These are phyloP conservation scores for Phoma sp. DNA, from an alignment of 2,329 filamentous ascomycete genomes.

Conservation along the genomic window DNA sequence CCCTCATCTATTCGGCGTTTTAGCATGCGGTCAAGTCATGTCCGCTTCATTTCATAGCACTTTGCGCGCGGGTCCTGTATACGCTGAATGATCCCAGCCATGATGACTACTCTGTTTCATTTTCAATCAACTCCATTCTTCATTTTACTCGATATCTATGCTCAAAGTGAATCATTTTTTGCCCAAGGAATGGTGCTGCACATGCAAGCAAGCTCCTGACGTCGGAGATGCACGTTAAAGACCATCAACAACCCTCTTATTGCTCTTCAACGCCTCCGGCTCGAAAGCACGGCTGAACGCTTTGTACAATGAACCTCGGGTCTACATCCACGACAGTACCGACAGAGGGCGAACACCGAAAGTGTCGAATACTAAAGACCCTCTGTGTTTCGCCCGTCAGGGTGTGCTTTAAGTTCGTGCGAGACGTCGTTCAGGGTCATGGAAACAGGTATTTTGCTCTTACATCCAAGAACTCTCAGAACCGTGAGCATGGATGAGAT, in stretches of 20 bases:
- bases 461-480: too few species aligned
- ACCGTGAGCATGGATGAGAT: not conserved
- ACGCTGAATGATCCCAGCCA: not conserved
- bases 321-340: not conserved
- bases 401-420: too few species aligned
- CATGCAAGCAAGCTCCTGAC: too few species aligned
- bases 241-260: too few species aligned
- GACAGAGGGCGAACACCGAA: not conserved
- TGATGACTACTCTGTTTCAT: not conserved
- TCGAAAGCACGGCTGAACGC: not conserved
- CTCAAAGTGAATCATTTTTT: too few species aligned
- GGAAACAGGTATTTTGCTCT: too few species aligned
- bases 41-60: not conserved
- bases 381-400: too few species aligned
- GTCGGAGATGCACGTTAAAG: not conserved
- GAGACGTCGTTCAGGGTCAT: too few species aligned
- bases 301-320: too few species aligned
- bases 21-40: slow-evolving; percentile 11
- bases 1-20: slow-evolving; percentile 19
- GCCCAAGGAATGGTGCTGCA: too few species aligned
- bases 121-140: not conserved
- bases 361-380: too few species aligned
- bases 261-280: not conserved
- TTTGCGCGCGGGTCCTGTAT: not conserved
- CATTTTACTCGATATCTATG: not conserved